Base-by-base conservation (phyloP, 805 yeast genomes). In the Ogataea paraovalis region DNA sequence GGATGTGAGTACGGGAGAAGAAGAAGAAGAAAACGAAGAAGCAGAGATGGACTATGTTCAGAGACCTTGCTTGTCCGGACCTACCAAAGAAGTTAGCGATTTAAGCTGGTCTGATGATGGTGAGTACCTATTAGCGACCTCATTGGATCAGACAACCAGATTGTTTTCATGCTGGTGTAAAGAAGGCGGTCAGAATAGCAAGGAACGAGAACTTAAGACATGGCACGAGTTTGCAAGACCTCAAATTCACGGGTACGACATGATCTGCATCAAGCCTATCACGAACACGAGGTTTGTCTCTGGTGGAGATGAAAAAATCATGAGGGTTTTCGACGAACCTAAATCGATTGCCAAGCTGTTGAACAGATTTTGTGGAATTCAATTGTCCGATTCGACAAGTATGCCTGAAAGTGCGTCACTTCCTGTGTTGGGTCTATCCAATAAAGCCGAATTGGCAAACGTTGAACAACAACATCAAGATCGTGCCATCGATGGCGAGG, bases 221-320 rank as follows among this genome's bases (percentile, higher is more conserved):
- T 90, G 97, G 96, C 85, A 84, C 61, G 99, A 94, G 65, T 84
- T 94, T 65, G 88, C 97, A 1, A 78, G 99, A 56, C 98, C 99
- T 0, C 99, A 94, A 66, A 94, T 94, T 53, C 99, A 94, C 65
- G 99, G 99, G 8, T 94, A 89, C 62, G 98, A 94, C 61, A 90
- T 94, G 97, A 75, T 87, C 34, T 82, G 96, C 55, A 72, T 87
- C 7, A 79, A 82, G 34, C 73, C 85, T 12, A 65, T 94, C 13
- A 67, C 78, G 16, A 67, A 73, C 43, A 73, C 85, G 1, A 71
- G 77, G 53, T 92, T 87, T 69, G 86, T 91, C 3, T 87, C 96
- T 45, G 98, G 91, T 14, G 98, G 97, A 42, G 99, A 95, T 62
- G 99, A 94, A 61, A 95, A 94, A 69, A 82, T 89, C 10, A 66